Conservation (phyloP, 148 eudicot genomes). For the Persicaria maculosa region DNA sequence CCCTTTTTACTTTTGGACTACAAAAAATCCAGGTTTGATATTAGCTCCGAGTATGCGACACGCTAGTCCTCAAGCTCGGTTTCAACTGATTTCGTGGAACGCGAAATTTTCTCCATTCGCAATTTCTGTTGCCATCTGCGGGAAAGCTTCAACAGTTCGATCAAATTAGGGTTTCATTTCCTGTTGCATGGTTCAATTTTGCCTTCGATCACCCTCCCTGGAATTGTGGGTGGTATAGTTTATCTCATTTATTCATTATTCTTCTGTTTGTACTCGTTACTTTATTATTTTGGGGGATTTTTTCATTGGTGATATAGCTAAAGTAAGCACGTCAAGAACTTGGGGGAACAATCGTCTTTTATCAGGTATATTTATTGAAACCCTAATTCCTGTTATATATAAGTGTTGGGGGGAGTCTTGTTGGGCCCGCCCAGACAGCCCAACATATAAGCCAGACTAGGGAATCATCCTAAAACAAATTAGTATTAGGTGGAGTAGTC, state of each 20-base stretch:
- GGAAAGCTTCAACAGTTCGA: background rate
- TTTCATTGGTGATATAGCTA: too few species aligned
- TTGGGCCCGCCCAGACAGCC: too few species aligned
- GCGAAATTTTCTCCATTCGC: background rate
- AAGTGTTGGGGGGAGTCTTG: too few species aligned
- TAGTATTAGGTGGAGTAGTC: too few species aligned
- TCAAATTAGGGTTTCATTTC: slow-evolving; percentile 3
- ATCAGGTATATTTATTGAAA: too few species aligned
- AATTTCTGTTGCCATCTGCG: background rate
- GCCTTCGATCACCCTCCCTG: background rate
- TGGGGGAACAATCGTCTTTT: too few species aligned
- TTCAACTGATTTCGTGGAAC: background rate
- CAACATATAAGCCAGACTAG: too few species aligned
- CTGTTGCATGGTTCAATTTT: background rate
- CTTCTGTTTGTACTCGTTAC: background rate
- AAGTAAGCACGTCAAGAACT: too few species aligned
- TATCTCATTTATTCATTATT: background rate
- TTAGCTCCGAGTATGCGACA: background rate
- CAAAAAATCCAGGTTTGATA: background rate
- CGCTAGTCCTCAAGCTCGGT: background rate
- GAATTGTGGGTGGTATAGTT: background rate
- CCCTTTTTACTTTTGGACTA: background rate
- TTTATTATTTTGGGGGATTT: background rate
- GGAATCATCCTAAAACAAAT: too few species aligned
- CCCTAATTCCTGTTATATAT: too few species aligned